Conservation (phyloP, 352 stramenopile species). For the Phytopythium litorale region DNA sequence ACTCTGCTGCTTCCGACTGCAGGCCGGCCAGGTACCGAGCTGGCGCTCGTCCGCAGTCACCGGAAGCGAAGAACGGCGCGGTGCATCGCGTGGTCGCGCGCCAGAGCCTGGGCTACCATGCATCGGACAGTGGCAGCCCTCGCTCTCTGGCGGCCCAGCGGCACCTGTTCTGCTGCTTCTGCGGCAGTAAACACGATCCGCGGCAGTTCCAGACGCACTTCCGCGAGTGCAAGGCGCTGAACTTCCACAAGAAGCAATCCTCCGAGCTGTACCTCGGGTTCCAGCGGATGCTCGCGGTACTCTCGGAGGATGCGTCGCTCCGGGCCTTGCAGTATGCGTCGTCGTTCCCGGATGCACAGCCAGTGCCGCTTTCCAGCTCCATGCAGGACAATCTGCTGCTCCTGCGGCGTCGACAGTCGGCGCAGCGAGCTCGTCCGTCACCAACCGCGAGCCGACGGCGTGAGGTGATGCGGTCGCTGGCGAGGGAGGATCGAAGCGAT, state of each 20-base stretch:
- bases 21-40: conserved; percentile 15
- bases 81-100: conserved; percentile 17
- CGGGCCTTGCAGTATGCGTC: conserved; percentile 71
- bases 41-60: conserved; percentile 6
- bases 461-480: background rate
- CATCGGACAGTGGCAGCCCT: conserved; percentile 12
- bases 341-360: conserved; percentile 50
- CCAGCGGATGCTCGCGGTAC: conserved; percentile 49
- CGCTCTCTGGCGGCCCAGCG: conserved; percentile 26
- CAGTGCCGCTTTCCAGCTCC: conserved; percentile 19
- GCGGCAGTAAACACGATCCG: conserved; percentile 32
- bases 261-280: conserved; percentile 62
- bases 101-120: conserved; percentile 30
- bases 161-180: conserved; percentile 77
- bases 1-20: background rate
- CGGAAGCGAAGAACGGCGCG: conserved; percentile 1
- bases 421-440: background rate
- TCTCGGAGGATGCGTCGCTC: conserved; percentile 63
- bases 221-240: conserved; percentile 35
- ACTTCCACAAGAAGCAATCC: conserved; percentile 49
- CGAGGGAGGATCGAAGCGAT: background rate
- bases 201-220: conserved; percentile 44
- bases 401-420: conserved; percentile 18
- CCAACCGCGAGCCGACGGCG: background rate
- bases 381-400: conserved; percentile 44